A percentile compares a stretch with the other conserved stretches of the same genome.
These are phyloP conservation scores for Stachybotrys elegans DNA, from an alignment of 2,329 filamentous ascomycete genomes.

Conservation along the genomic window DNA sequence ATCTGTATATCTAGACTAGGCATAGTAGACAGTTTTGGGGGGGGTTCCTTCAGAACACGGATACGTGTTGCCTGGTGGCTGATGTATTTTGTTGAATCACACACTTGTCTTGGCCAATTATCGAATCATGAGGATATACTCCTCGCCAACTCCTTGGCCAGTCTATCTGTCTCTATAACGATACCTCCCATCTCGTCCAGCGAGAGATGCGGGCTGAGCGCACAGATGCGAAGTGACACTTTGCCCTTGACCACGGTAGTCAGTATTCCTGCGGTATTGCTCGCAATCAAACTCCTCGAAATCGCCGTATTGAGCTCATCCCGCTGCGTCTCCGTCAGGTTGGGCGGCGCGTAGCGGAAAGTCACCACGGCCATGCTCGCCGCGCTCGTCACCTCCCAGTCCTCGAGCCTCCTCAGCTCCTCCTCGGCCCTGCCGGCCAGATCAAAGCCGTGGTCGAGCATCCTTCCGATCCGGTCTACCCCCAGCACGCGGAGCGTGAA, in stretches of 20 bases:
- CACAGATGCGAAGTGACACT: conserved; percentile 11
- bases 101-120: too few relatives aligned
- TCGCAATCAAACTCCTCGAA: conserved; percentile 5
- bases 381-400: conserved; percentile 17
- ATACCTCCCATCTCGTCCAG: conserved; percentile 1
- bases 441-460: conserved; percentile 18
- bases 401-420: conserved; percentile 8
- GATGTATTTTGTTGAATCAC: too few relatives aligned
- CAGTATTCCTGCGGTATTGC: conserved; percentile 8
- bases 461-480: conserved; percentile 13
- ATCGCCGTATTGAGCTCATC: conserved; percentile 8
- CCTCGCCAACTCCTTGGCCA: background rate
- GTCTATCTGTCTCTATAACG: background rate
- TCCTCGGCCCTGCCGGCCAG: conserved; percentile 15
- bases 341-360: conserved; percentile 12
- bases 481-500: conserved; percentile 17
- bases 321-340: background rate
- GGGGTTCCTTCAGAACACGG: too few relatives aligned
- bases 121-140: background rate
- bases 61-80: too few relatives aligned
- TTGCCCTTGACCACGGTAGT: conserved; percentile 9
- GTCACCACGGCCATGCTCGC: conserved; percentile 16
- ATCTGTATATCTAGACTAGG: too few relatives aligned
- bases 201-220: conserved; percentile 2
- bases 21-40: too few relatives aligned